These are phyloP conservation scores for Trichoderma oligosporum DNA, from an alignment of 2,329 filamentous ascomycete genomes.

Conservation along the genomic window DNA sequence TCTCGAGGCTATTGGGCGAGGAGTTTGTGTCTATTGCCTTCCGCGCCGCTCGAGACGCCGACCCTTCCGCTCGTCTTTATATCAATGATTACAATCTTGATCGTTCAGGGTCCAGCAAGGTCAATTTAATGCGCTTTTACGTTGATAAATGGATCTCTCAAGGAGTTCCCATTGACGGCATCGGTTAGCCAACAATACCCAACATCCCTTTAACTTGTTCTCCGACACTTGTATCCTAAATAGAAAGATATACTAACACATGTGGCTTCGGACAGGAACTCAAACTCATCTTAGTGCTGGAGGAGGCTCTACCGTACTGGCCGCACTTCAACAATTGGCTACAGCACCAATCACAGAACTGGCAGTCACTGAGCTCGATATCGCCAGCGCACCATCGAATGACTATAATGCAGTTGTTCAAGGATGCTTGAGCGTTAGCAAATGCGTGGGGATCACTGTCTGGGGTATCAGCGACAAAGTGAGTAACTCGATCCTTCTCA, in stretches of 20 bases:
- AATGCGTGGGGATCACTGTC: background rate
- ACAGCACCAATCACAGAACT: background rate
- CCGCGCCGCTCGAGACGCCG: background rate
- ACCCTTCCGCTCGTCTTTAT: background rate
- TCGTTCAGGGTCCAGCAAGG: background rate
- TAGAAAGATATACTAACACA: background rate
- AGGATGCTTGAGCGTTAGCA: background rate
- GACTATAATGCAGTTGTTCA: background rate
- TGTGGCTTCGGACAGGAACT: background rate
- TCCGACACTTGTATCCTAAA: background rate
- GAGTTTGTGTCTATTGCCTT: conserved; percentile 9
- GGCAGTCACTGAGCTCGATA: conserved; percentile 5
- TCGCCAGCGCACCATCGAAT: background rate
- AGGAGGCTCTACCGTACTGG: background rate
- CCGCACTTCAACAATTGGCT: conserved; percentile 1
- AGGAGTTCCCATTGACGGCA: conserved; percentile 5
- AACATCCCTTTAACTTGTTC: background rate
- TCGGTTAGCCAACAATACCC: background rate
- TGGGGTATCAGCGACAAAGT: conserved; percentile 8
- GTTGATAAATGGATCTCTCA: conserved; percentile 10
- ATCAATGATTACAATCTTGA: conserved; percentile 12
- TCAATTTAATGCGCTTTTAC: background rate
- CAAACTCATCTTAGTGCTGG: background rate
- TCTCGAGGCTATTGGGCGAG: background rate
- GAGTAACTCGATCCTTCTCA: background rate